Evolutionary conservation across 257 asterid species (phyloP), one percentile per base, ranked within the genome.

Genomic region (Solanum bukasovii): DNA sequence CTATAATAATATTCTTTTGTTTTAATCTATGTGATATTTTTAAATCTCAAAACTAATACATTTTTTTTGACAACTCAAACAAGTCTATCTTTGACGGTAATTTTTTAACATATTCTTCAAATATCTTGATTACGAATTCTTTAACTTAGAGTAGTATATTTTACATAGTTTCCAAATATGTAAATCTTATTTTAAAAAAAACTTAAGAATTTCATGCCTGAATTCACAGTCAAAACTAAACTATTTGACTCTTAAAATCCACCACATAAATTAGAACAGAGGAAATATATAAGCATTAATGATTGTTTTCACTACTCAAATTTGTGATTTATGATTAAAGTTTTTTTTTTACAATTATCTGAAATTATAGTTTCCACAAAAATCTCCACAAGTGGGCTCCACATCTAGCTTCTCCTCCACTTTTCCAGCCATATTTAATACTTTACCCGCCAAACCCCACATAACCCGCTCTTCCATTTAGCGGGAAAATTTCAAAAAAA

Each of bases 221-320:
- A 10, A n/a, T 63, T 10, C 0, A 4, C 2, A 1, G 1, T 63
- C 1, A 63, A 63, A 10, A 63, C 11, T 10, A 10, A 63, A 10
- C 8, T 11, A 4, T n/a, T 23, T 63, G 4, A 63, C 31, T n/a
- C 2, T 63, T 12, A 63, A n/a, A 63, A n/a, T n/a, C 3, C 71
- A 10, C 3, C 3, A 10, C 16, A n/a, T n/a, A 5, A 63, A 63
- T n/a, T n/a, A 25, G 13, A 27, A 23, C 1, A 63, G 0, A 63
- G 0, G 6, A 0, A n/a, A 67, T 46, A 52, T 67, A 27, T 12
- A 67, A 0, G 0, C 4, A 27, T 25, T 12, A 27, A 0, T 27
- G 4, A 25, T 67, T 25, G 0, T 5, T 27, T 67, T 27, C 0
- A 10, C 3, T 0, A 0, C 2, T 27, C 37, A 5, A 67, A 67